These are phyloP conservation scores for Xylaria sp. DNA, from an alignment of 2,329 filamentous ascomycete species.

Conservation along the genomic window DNA sequence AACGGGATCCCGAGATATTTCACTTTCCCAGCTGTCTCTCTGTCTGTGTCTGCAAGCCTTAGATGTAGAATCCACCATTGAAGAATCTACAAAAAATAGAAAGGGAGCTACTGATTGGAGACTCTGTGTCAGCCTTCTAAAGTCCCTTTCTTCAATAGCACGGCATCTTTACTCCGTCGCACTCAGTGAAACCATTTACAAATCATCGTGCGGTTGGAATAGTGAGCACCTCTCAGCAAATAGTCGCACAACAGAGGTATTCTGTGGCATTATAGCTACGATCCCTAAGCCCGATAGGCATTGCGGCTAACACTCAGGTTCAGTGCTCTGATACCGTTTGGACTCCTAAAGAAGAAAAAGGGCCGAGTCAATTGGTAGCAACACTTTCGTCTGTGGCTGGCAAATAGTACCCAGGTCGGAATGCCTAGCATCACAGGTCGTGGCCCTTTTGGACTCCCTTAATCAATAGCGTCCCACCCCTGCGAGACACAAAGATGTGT, in stretches of 20 bases:
- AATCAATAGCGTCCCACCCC: constrained; percentile 21
- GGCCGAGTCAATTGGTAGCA: constrained; percentile 10
- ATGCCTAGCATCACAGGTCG: constrained; percentile 13
- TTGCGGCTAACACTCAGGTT: not conserved
- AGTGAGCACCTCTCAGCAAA: constrained; percentile 9
- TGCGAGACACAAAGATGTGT: constrained; percentile 25
- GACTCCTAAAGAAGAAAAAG: not conserved
- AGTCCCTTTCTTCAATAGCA: not conserved
- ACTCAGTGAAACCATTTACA: constrained; percentile 14
- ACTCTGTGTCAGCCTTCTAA: not conserved
- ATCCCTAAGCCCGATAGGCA: not conserved
- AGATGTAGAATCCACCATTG: constrained; percentile 5
- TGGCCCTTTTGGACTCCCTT: not conserved
- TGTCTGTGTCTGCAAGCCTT: not conserved
- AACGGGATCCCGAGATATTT: constrained; percentile 5
- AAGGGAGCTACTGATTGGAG: constrained; percentile 15
- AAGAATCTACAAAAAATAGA: constrained; percentile 3
- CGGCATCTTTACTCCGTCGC: constrained; percentile 23
- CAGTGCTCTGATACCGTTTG: not conserved
- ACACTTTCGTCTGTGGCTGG: constrained; percentile 14
- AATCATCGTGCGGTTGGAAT: constrained; percentile 19
- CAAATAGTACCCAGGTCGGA: constrained; percentile 15
- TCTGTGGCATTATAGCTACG: not conserved
- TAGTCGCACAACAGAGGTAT: constrained; percentile 23
- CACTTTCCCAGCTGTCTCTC: not conserved